Percentiles rank a stretch among this genome's conserved stretches.
Conservation (phyloP, 176 grass and related monocot species). For the Otatea glauca region DNA sequence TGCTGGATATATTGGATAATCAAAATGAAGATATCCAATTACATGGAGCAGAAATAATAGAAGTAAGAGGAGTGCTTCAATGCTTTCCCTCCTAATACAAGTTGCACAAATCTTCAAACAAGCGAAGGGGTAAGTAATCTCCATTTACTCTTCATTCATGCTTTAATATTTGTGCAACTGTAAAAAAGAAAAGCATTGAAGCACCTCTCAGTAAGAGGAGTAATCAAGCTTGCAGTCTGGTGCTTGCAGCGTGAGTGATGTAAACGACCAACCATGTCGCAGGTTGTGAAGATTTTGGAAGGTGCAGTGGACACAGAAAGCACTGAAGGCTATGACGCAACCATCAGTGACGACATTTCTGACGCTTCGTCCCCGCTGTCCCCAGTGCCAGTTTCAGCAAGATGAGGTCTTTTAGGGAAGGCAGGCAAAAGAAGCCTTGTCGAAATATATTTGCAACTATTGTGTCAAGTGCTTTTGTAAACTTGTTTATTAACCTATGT, state of each 20-base stretch:
- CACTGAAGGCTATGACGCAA: slow-evolving; percentile 41
- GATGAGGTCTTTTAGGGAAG: slow-evolving; percentile 35
- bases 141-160: too few relatives aligned
- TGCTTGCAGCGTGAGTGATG: slow-evolving; percentile 70
- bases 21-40: slow-evolving; percentile 54
- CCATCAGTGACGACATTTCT: slow-evolving; percentile 51
- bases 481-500: slow-evolving; percentile 21
- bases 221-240: slow-evolving; percentile 76
- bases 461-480: neutral
- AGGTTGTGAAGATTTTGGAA: slow-evolving; percentile 83
- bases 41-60: slow-evolving; percentile 51
- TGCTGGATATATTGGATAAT: slow-evolving; percentile 59
- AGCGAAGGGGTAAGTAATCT: too few relatives aligned
- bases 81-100: too few relatives aligned
- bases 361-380: slow-evolving; percentile 52
- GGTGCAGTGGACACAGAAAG: slow-evolving; percentile 59
- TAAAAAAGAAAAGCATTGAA: too few relatives aligned
- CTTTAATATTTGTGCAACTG: too few relatives aligned
- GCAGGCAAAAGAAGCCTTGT: neutral
- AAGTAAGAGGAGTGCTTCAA: too few relatives aligned
- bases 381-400: slow-evolving; percentile 40
- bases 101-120: too few relatives aligned
- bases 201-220: too few relatives aligned
- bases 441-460: neutral
- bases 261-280: slow-evolving; percentile 69